Evolutionary conservation across 805 yeast species (phyloP).

Genomic region (Ogataea paraovalis): DNA sequence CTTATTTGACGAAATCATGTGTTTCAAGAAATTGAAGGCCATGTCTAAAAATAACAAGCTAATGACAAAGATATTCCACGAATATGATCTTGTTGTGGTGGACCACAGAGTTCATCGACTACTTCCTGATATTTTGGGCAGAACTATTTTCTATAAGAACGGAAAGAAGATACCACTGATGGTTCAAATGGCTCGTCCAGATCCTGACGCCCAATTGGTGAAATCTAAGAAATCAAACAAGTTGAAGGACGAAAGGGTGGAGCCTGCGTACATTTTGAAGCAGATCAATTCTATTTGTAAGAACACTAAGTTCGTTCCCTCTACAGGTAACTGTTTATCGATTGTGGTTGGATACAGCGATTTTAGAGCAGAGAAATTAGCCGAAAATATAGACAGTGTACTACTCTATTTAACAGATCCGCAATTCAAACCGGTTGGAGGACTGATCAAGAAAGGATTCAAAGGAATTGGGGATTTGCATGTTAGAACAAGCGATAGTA

Average conservation of each 20-base stretch:
- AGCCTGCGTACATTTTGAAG: conserved; percentile 55
- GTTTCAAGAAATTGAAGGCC: conserved; percentile 53
- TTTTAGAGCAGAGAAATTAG: conserved; percentile 38
- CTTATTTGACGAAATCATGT: conserved; percentile 54
- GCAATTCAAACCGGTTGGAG: conserved; percentile 54
- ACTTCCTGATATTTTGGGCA: conserved; percentile 55
- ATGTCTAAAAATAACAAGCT: conserved; percentile 41
- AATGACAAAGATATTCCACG: conserved; percentile 47
- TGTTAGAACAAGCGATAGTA: conserved; percentile 64
- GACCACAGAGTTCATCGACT: conserved; percentile 66
- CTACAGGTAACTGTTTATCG: conserved; percentile 54
- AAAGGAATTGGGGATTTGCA: conserved; percentile 47
- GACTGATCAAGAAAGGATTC: conserved; percentile 42
- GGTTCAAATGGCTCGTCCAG: conserved; percentile 53
- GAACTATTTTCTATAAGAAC: conserved; percentile 53
- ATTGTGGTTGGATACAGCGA: conserved; percentile 56
- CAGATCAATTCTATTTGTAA: conserved; percentile 64
- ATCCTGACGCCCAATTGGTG: conserved; percentile 29
- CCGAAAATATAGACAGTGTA: conserved; percentile 51
- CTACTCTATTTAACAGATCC: conserved; percentile 43
- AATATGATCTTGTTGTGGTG: conserved; percentile 63
- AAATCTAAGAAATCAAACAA: conserved; percentile 36
- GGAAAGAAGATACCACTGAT: conserved; percentile 66
- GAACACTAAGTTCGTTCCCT: conserved; percentile 60
- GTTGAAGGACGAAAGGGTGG: conserved; percentile 56